Evolutionary conservation across 208 protist genomes (phyloP), one percentile per base, ranked within the genome.

Genomic region (Wallacemonas sp.): DNA sequence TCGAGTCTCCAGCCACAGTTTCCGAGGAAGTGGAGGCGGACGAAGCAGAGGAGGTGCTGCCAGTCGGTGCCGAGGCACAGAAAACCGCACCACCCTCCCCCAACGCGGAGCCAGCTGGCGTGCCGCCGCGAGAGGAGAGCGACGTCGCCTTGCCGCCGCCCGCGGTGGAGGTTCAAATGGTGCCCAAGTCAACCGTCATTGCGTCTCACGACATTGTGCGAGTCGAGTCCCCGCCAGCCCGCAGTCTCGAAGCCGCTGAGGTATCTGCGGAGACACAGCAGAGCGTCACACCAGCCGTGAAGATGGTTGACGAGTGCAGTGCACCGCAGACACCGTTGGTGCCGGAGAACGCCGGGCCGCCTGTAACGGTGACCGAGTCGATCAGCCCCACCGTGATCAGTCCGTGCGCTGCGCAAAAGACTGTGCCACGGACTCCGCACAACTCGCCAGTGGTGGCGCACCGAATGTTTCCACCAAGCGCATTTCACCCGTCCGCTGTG

Each of bases 81-180:
- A 34, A 58, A 21, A 58, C 51, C 4, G 51, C 51, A 4, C 51
- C 30, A 8, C 51, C 51, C 9, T 58, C 51, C 17, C 51, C 51
- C 2, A 39, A 42, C 30, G 30, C 51, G n/a, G 51, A 34, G 51
- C 30, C 6, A 8, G 15, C 28, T 12, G 28, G 2, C 3, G 28
- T n/a, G 31, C 9, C 46, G 15, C 11, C 11, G 11, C 15, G n/a
- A 11, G 42, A 24, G 8, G 42, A 49, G 42, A 12, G n/a, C 15
- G 42, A 21, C 42, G 17, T 21, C 15, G 42, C 42, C n/a, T 26
- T 21, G n/a, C 24, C 21, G 8, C 47, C 47, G 1, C 24, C 47
- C 19, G 47, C 47, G 8, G 47, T 55, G n/a, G 47, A 55, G 26
- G 47, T 55, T 9, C 11, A 33, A 28, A 33, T 26, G 26, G 36